These are phyloP conservation scores for Clitopilus passeckerianus DNA, from an alignment of 768 basidiomycete genomes.

Conservation along the genomic window DNA sequence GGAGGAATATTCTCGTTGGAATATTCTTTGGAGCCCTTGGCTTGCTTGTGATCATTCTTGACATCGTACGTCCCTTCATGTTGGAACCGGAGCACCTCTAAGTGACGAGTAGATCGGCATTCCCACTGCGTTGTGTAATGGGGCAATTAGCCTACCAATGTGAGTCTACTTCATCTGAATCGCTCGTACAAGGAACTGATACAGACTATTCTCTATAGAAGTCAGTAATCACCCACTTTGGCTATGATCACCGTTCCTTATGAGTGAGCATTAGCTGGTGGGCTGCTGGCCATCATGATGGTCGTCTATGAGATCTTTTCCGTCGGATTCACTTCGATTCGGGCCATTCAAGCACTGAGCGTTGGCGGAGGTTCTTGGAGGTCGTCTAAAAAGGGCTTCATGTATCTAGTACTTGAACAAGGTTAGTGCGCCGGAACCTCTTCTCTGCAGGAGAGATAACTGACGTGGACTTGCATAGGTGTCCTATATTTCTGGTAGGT, in stretches of 20 bases:
- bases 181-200: too few species aligned
- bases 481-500: slow-evolving; percentile 22
- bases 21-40: slow-evolving; percentile 17
- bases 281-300: slow-evolving; percentile 22
- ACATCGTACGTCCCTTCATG: slow-evolving; percentile 11
- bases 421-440: slow-evolving; percentile 5
- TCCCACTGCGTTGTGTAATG: slow-evolving; percentile 17
- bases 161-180: slow-evolving; percentile 1
- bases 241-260: neutral
- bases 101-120: slow-evolving; percentile 13
- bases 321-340: slow-evolving; percentile 15
- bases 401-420: slow-evolving; percentile 21
- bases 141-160: slow-evolving; percentile 13
- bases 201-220: neutral
- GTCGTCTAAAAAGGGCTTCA: slow-evolving; percentile 12
- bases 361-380: slow-evolving; percentile 9
- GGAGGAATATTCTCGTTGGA: slow-evolving; percentile 13
- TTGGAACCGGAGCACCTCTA: too few species aligned
- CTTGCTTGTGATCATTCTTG: slow-evolving; percentile 14
- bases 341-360: slow-evolving; percentile 18
- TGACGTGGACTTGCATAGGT: slow-evolving; percentile 7
- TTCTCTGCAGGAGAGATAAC: too few species aligned
- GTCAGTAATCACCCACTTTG: neutral
- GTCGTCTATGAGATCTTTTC: slow-evolving; percentile 20
- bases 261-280: slow-evolving; percentile 11